Percentiles rank a stretch among this genome's conserved stretches.
These are phyloP conservation scores for Gamarada debralockiae DNA, from an alignment of 495 filamentous ascomycete genomes.

Conservation along the genomic window DNA sequence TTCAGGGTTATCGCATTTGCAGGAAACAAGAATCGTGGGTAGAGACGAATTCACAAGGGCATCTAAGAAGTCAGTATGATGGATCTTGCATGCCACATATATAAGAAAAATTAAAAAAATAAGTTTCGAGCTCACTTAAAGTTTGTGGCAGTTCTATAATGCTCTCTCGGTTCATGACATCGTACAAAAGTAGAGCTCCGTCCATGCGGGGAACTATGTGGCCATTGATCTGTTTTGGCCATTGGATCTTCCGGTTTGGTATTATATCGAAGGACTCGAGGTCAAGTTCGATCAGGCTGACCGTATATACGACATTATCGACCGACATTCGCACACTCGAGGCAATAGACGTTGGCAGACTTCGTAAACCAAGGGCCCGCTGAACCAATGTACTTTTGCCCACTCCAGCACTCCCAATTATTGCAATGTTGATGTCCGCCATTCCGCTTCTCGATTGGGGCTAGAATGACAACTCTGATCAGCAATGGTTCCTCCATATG, in stretches of 20 bases:
- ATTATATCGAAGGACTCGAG: constrained; percentile 64
- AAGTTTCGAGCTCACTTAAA: constrained; percentile 56
- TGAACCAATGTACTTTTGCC: constrained; percentile 92
- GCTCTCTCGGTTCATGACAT: constrained; percentile 72
- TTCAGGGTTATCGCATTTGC: constrained; percentile 74
- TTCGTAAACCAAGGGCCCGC: constrained; percentile 66
- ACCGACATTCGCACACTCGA: constrained; percentile 68
- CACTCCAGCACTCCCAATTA: constrained; percentile 74
- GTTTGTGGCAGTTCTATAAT: constrained; percentile 62
- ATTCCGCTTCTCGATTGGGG: constrained; percentile 25
- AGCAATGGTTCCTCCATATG: background rate
- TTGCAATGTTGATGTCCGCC: constrained; percentile 77
- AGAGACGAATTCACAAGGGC: constrained; percentile 61
- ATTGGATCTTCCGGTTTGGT: constrained; percentile 63
- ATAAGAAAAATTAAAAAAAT: background rate
- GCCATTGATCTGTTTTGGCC: constrained; percentile 69
- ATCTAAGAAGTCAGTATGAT: constrained; percentile 43
- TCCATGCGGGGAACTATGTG: constrained; percentile 69
- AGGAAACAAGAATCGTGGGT: constrained; percentile 74
- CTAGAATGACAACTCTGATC: constrained; percentile 10
- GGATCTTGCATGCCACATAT: background rate
- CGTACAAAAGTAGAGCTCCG: constrained; percentile 80
- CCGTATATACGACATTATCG: constrained; percentile 70
- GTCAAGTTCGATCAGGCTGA: constrained; percentile 77
- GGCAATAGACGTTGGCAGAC: constrained; percentile 47